phyloP scores from a whole-genome alignment of 345 rosid species.

The Gossypium longicalyx region DNA sequence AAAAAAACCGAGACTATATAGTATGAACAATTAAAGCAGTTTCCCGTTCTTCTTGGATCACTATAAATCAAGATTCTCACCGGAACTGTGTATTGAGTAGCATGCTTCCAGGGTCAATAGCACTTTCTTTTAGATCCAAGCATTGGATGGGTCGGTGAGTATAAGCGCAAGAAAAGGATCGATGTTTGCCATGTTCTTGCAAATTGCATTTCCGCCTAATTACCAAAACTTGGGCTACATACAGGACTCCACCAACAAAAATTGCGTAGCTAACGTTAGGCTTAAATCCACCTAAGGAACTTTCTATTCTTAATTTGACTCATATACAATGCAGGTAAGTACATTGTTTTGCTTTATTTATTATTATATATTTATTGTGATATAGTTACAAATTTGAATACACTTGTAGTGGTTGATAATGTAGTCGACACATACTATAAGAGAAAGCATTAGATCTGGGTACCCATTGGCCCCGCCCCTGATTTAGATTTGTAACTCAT shows the following conservation, averaged over 20 bases:
- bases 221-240: background rate
- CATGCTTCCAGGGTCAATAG: slow-evolving; percentile 6
- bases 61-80: background rate
- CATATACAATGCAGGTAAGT: background rate
- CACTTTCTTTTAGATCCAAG: slow-evolving; percentile 9
- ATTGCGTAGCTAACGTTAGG: slow-evolving; percentile 7
- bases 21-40: background rate
- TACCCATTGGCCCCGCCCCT: too few species aligned
- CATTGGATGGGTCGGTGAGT: background rate
- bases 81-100: background rate
- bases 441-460: too few species aligned
- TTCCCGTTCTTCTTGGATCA: background rate
- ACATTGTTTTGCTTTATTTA: too few species aligned
- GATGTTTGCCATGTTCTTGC: background rate
- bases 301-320: background rate
- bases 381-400: too few species aligned
- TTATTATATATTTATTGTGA: too few species aligned
- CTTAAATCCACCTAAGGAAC: slow-evolving; percentile 1
- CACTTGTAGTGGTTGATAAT: too few species aligned
- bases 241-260: background rate
- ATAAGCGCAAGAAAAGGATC: background rate
- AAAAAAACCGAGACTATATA: background rate
- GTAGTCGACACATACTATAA: too few species aligned
- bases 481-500: too few species aligned
- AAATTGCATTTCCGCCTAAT: background rate